Evolutionary conservation across 495 filamentous ascomycete genomes (phyloP).

Genomic region (Halenospora varia): DNA sequence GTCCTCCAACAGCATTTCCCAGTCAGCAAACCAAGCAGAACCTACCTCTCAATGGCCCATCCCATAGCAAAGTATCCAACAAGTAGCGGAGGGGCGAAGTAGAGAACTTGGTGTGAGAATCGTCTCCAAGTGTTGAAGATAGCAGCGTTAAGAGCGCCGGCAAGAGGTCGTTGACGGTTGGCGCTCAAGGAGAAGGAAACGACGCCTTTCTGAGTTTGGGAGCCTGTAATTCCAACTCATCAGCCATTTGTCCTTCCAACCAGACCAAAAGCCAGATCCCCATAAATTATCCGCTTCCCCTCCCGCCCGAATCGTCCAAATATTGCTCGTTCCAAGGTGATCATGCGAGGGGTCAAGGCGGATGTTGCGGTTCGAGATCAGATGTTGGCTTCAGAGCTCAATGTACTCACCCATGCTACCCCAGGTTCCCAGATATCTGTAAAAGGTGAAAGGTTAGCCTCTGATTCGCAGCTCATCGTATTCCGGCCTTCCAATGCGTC

Average conservation of each 20-base stretch:
- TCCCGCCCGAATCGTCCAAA: too few species aligned
- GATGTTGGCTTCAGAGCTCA: neutral
- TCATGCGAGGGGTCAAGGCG: neutral
- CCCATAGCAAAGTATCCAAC: slow-evolving; percentile 63
- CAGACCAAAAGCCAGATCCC: too few species aligned
- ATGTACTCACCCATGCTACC: slow-evolving; percentile 71
- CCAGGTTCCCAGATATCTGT: slow-evolving; percentile 82
- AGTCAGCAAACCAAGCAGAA: slow-evolving; percentile 11
- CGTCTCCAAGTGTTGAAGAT: slow-evolving; percentile 62
- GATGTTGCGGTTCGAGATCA: neutral
- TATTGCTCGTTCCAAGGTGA: too few species aligned
- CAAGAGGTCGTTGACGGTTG: slow-evolving; percentile 63
- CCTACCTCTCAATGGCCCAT: slow-evolving; percentile 74
- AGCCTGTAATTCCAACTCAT: slow-evolving; percentile 28
- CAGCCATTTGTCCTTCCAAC: slow-evolving; percentile 1
- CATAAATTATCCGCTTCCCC: neutral
- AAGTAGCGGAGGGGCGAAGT: slow-evolving; percentile 65
- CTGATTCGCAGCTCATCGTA: too few species aligned
- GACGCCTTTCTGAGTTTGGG: slow-evolving; percentile 58
- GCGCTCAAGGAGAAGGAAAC: slow-evolving; percentile 57
- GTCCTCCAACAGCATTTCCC: neutral
- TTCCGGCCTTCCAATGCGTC: too few species aligned
- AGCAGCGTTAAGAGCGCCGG: slow-evolving; percentile 56
- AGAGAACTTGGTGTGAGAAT: slow-evolving; percentile 57
- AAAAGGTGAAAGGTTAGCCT: slow-evolving; percentile 28